A percentile compares a stretch with the other conserved stretches of the same genome.
These are phyloP conservation scores for Syzygium oleosum DNA, from an alignment of 345 rosid species.

Conservation along the genomic window DNA sequence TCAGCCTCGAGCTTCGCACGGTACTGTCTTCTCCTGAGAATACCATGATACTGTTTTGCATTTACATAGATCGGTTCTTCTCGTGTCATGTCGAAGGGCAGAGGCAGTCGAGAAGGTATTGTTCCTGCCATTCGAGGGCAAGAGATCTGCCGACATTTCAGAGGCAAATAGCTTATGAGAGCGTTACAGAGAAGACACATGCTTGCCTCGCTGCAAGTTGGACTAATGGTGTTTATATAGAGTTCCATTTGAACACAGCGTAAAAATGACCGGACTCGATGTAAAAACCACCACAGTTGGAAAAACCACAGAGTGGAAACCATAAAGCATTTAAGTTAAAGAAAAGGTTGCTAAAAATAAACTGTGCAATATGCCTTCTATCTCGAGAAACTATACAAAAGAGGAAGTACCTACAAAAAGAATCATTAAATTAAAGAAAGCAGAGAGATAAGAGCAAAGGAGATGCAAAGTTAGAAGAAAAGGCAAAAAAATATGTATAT, in stretches of 20 bases:
- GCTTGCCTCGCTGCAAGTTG: background rate
- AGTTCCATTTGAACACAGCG: background rate
- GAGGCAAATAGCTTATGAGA: slow-evolving; percentile 9
- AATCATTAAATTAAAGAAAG: background rate
- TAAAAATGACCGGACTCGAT: background rate
- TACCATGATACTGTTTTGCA: slow-evolving; percentile 78
- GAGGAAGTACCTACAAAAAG: background rate
- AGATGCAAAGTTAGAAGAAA: slow-evolving; percentile 23
- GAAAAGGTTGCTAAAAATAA: background rate
- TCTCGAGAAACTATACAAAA: background rate
- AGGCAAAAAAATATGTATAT: background rate
- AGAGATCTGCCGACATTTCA: slow-evolving; percentile 35
- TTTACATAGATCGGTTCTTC: slow-evolving; percentile 68
- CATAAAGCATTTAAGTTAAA: background rate
- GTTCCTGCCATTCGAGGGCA: slow-evolving; percentile 44
- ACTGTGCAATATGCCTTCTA: background rate
- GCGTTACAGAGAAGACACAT: slow-evolving; percentile 9
- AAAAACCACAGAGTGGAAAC: background rate
- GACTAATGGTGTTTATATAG: background rate
- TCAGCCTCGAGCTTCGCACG: slow-evolving; percentile 87
- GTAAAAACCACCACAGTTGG: background rate
- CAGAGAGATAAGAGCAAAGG: background rate
- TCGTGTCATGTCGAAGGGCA: slow-evolving; percentile 45
- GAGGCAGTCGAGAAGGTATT: slow-evolving; percentile 48
- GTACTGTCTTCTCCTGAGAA: slow-evolving; percentile 68